Base-by-base conservation (phyloP, 2,329 filamentous ascomycete genomes). In the Elsinoe necatrix region DNA sequence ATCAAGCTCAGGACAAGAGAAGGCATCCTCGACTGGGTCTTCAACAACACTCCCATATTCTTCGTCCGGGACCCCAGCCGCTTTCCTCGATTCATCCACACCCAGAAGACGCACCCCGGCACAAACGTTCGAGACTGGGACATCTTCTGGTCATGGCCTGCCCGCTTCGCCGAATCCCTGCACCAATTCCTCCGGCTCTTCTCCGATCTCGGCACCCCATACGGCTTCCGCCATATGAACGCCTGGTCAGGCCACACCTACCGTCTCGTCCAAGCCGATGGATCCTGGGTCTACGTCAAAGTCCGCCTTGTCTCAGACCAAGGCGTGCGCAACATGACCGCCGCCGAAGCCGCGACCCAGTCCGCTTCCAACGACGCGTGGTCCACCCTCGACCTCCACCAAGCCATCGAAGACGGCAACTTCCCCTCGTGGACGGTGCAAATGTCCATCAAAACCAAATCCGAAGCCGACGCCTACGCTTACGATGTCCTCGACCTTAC, bases 21-120 rank as follows among this genome's bases (percentile, higher is more conserved):
- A 63, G 85, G 85, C n/a, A 87, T 87, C 63, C 86, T 80, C 78
- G 84, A 87, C 64, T 76, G 84, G 68, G 84, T 88, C 6, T 81
- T 80, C 60, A 87, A 87, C 73, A 88, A 88, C 67, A 87, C 83
- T 0, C 85, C 85, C 0, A 80, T 87, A 2, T 89, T 89, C 75
- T 89, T 89, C 71, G 66, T 88, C n/a, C 76, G 85, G 55, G 85
- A 89, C 60, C 83, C 85, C 0, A 78, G 82, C 61, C 88, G 89
- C 69, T 88, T 87, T 66, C 85, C 85, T 21, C 74, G 84, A 65
- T 84, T 87, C 65, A 87, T 87, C 55, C 65, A 67, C 4, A 64
- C 61, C 42, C 70, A 67, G 56, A 66, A 69, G 59, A 61, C 61
- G 3, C 62, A 71, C 61, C 69, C 67, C 20, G 55, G 62, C 39